Base-by-base conservation (phyloP, 345 rosid genomes). In the Crucihimalaya himalaica region DNA sequence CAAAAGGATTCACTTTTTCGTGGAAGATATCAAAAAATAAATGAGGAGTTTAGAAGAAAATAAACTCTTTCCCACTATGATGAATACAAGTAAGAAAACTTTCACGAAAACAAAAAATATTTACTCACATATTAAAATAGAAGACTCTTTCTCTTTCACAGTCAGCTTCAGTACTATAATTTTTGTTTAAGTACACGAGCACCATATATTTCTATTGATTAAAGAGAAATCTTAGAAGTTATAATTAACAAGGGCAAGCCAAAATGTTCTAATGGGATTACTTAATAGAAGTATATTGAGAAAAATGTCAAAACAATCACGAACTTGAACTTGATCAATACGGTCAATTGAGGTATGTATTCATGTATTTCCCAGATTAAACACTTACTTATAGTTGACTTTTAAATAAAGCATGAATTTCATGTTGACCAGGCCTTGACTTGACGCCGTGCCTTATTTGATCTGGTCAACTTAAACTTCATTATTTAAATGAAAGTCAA, bases 11-110 rank as follows among this genome's bases (percentile, higher is more conserved):
- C 45, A 21, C 71, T n/a, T 63, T 76, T 60, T 63, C 63, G 80
- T 76, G 80, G 75, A 70, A 63, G 67, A 70, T 63, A 70, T 70
- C 35, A 46, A 70, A 55, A 45, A 76, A 5, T 68, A 61, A 75
- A 68, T 75, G 69, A 75, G 32, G 25, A 63, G 32, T 42, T 63
- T 32, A 32, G 23, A 37, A 55, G 59, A 76, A 68, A 54, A 12
- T 42, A n/a, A 61, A 68, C 19, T 9, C 57, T 10, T 60, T 32
- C 25, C 50, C 74, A 61, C 74, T 75, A 75, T 15, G 6, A 75
- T 52, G 16, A 42, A 75, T 67, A 29, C 37, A 75, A 18, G 46
- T 58, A 51, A 45, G 4, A 65, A 73, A 48, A 29, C 48, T 51
- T 51, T 51, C 20, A 40, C 0, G 52, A 46, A 18, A 20, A 6